A percentile compares a stretch with the other conserved stretches of the same genome.
These are phyloP conservation scores for Capillidium heterosporum DNA, from an alignment of 371 early-diverging fungal genomes.

Conservation along the genomic window DNA sequence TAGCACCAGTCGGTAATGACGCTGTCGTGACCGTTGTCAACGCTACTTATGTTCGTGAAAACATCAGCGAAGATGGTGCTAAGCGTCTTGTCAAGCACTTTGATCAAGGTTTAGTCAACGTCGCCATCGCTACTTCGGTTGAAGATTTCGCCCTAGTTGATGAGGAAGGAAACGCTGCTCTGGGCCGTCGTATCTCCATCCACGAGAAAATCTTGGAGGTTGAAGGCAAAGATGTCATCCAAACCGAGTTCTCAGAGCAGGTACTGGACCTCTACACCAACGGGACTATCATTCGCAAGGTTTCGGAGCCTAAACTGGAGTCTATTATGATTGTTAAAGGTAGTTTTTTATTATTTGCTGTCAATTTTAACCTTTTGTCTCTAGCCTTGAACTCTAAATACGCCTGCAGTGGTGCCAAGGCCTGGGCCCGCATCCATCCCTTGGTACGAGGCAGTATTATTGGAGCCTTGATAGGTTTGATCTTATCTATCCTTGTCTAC, in stretches of 20 bases:
- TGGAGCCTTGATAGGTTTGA: neutral
- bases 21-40: neutral
- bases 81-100: neutral
- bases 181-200: slow-evolving; percentile 1
- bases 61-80: neutral
- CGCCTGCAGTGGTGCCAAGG: neutral
- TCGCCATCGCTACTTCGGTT: neutral
- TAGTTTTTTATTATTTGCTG: neutral
- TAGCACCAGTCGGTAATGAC: neutral
- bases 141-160: neutral
- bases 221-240: neutral
- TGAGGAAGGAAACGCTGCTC: neutral
- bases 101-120: neutral
- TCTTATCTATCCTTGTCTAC: neutral
- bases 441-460: neutral
- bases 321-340: neutral
- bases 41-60: neutral
- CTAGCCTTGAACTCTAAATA: too few species aligned
- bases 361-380: neutral
- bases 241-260: neutral
- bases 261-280: neutral
- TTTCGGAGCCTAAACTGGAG: neutral
- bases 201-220: neutral
- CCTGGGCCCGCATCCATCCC: neutral
- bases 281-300: neutral